Evolutionary conservation across 768 basidiomycete species (phyloP).

Genomic region (Mycena galopus): DNA sequence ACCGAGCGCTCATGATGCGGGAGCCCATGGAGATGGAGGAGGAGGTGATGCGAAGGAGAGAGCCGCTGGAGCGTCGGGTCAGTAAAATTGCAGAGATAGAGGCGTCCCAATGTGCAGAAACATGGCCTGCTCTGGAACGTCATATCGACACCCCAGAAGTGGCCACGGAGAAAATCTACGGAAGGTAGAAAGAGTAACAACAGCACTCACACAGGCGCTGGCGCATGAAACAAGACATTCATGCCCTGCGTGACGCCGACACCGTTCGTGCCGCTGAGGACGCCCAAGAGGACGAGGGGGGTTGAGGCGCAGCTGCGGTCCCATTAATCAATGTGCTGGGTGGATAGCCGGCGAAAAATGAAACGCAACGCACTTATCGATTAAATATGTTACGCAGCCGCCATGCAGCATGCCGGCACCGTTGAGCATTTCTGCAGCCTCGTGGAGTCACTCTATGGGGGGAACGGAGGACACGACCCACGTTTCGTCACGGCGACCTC

Average conservation of each 20-base stretch:
- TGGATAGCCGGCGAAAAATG: not conserved
- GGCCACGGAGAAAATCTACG: too few species aligned
- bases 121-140: too few species aligned
- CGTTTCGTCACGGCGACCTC: constrained; percentile 75
- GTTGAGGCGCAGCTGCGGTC: constrained; percentile 70
- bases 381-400: constrained; percentile 79
- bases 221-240: constrained; percentile 78
- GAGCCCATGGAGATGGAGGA: not conserved
- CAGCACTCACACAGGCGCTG: constrained; percentile 68
- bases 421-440: constrained; percentile 73
- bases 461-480: constrained; percentile 46
- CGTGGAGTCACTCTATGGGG: not conserved
- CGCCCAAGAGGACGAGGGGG: constrained; percentile 75
- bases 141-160: too few species aligned
- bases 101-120: too few species aligned
- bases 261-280: constrained; percentile 71
- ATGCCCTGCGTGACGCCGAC: constrained; percentile 83
- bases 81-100: too few species aligned
- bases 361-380: constrained; percentile 78
- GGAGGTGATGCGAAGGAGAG: not conserved
- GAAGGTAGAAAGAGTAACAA: not conserved
- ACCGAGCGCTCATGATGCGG: not conserved
- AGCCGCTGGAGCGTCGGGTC: not conserved
- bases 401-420: constrained; percentile 84
- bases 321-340: not conserved